Evolutionary conservation across 2,329 filamentous ascomycete species (phyloP), one percentile per base, ranked within the genome.

Genomic region (Fonsecaea multimorphosa): DNA sequence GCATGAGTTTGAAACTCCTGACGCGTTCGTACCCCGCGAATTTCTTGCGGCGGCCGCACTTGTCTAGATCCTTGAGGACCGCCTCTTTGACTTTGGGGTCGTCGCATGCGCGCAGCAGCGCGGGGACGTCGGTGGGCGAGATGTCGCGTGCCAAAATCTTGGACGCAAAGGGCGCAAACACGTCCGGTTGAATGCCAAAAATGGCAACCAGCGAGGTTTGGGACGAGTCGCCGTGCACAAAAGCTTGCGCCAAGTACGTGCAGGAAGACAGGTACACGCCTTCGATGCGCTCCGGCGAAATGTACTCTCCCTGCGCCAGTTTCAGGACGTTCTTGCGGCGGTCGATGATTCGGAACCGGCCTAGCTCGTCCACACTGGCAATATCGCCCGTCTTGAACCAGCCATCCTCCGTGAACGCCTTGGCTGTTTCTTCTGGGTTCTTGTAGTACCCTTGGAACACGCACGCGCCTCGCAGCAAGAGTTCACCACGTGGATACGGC

Each of bases 291-390:
- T 99, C 95, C 14, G 95, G 95, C 1, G 93, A 97, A 74, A 99
- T 92, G 80, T 99, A 99, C 81, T 99, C 95, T 77, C 95, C 95
- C 79, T 99, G 95, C 0, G 94, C 89, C 63, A 99, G 87, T 85
- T 99, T 99, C 76, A 99, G 87, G n/a, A 99, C 92, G 80, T 98
- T 98, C 90, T 99, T 99, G 81, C 93, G 90, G 73, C 95, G 93
- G 79, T 99, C 95, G 73, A 99, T 90, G 78, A 99, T 96, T 79
- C 87, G 89, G 83, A 98, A 90, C 67, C 93, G 91, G 68, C 95
- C 95, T 75, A 91, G 79, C 71, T 88, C 88, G 78, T 99, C 95
- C 27, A 99, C 84, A 70, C 89, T 86, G 74, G 88, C 92, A 71
- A 99, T 94, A 74, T 99, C 95, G 62, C 95, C 95, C 0, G 93